These are phyloP conservation scores for Aspergillus campestris DNA, from an alignment of 495 filamentous ascomycete genomes.

Conservation along the genomic window DNA sequence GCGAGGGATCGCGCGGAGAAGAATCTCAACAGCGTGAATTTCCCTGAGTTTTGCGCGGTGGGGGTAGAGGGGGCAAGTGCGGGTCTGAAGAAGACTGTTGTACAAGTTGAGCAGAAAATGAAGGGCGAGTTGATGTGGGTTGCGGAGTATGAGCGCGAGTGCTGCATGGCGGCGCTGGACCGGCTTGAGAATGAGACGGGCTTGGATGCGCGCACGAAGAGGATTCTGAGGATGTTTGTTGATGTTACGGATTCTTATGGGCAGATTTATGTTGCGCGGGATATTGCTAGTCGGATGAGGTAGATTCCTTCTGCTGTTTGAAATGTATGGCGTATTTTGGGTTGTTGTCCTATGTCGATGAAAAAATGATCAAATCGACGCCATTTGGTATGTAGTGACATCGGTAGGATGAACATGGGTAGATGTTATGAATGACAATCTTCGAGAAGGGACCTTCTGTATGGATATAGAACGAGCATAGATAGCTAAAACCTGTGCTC, in stretches of 20 bases:
- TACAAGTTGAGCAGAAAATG: background rate
- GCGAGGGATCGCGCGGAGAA: conserved; percentile 21
- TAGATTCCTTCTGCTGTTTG: too few species aligned
- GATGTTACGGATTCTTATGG: conserved; percentile 33
- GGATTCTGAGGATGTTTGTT: conserved; percentile 20
- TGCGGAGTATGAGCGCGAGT: conserved; percentile 22
- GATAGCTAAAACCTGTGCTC: too few species aligned
- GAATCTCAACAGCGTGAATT: conserved; percentile 35
- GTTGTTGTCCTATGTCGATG: too few species aligned
- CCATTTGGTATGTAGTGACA: too few species aligned
- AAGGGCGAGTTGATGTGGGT: conserved; percentile 17
- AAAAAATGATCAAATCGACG: too few species aligned
- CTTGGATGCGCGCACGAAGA: conserved; percentile 3
- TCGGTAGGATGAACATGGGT: too few species aligned
- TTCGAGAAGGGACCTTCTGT: too few species aligned
- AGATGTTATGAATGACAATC: too few species aligned
- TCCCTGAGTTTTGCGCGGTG: conserved; percentile 19
- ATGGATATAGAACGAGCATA: too few species aligned
- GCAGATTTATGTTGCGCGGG: conserved; percentile 28
- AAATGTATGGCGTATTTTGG: too few species aligned
- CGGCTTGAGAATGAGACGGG: conserved; percentile 6
- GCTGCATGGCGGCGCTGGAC: conserved; percentile 6
- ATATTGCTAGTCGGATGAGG: conserved; percentile 6
- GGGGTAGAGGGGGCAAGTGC: background rate
- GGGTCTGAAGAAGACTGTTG: background rate